Conservation (phyloP, 805 yeast species). For the Metschnikowia dekortorum region DNA sequence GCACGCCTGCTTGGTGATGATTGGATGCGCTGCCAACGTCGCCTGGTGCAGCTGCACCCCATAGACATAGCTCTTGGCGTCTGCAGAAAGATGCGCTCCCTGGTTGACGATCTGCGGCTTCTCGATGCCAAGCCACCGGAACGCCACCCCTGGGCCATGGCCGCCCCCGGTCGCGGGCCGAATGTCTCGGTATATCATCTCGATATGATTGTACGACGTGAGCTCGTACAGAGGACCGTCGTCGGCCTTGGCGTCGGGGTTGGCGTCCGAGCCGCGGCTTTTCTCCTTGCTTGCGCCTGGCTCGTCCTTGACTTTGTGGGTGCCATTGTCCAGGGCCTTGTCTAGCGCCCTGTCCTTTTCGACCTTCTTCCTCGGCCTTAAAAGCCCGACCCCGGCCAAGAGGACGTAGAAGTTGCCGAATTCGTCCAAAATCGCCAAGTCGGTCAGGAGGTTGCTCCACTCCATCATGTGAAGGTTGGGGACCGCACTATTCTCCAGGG, state of each 20-base stretch:
- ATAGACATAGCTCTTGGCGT: conserved; percentile 41
- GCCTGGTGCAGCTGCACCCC: conserved; percentile 57
- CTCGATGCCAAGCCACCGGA: conserved; percentile 73
- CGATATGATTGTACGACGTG: conserved; percentile 43
- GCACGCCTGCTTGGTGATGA: conserved; percentile 65
- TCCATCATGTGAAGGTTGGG: conserved; percentile 44
- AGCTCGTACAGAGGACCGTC: conserved; percentile 40
- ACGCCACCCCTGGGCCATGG: conserved; percentile 33
- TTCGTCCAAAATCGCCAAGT: conserved; percentile 73
- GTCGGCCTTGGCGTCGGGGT: not conserved
- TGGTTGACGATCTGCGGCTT: conserved; percentile 57
- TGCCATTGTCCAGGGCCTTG: not conserved
- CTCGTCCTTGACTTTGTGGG: not conserved
- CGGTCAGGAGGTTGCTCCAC: conserved; percentile 80
- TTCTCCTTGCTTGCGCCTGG: not conserved
- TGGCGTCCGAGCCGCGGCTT: not conserved
- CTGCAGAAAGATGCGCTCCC: conserved; percentile 43
- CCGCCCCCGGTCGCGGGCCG: conserved; percentile 7
- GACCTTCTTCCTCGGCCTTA: conserved; percentile 10
- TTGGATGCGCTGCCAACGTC: conserved; percentile 64
- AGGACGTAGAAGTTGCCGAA: conserved; percentile 53
- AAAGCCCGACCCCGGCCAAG: conserved; percentile 39
- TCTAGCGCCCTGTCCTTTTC: not conserved
- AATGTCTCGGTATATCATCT: conserved; percentile 45
- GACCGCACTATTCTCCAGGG: conserved; percentile 19